Conservation (phyloP, 2,329 filamentous ascomycete genomes). For the Xylariomycetidae sp. region DNA sequence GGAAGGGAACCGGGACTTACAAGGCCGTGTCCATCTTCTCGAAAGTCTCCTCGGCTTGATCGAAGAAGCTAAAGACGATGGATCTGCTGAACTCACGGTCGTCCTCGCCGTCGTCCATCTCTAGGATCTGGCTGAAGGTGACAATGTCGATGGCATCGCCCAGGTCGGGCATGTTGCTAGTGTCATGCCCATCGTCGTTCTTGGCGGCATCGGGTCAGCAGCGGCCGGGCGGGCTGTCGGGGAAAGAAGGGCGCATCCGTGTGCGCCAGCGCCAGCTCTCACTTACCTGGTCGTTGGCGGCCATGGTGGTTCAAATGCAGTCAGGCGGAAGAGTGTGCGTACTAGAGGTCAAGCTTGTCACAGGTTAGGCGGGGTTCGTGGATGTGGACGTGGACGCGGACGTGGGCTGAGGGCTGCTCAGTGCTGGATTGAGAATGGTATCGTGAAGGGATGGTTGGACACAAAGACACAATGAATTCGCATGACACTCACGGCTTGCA, state of each 20-base stretch:
- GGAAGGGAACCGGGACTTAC: slow-evolving; percentile 47
- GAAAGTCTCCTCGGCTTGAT: slow-evolving; percentile 85
- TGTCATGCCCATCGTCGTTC: slow-evolving; percentile 42
- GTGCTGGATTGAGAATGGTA: neutral
- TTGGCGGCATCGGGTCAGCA: too few species aligned
- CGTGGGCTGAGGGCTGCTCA: neutral
- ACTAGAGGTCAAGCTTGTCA: slow-evolving; percentile 5
- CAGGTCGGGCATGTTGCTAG: slow-evolving; percentile 52
- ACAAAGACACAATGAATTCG: neutral
- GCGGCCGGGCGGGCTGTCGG: too few species aligned
- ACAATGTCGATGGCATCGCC: slow-evolving; percentile 69
- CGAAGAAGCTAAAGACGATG: slow-evolving; percentile 89
- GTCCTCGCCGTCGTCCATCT: slow-evolving; percentile 91
- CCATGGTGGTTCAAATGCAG: slow-evolving; percentile 21
- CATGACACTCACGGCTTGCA: neutral
- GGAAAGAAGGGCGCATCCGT: too few species aligned
- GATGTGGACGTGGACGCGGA: neutral
- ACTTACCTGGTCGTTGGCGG: slow-evolving; percentile 24
- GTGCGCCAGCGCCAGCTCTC: slow-evolving; percentile 5
- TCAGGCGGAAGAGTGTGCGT: too few species aligned
- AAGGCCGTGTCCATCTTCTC: slow-evolving; percentile 72
- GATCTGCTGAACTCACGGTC: slow-evolving; percentile 82
- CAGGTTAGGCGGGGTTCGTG: neutral
- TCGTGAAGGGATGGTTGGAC: neutral
- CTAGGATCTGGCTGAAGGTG: slow-evolving; percentile 92